Percentiles rank a stretch among this genome's conserved stretches.
These are phyloP conservation scores for Rhododendron vialii DNA, from an alignment of 148 eudicot genomes.

Conservation along the genomic window DNA sequence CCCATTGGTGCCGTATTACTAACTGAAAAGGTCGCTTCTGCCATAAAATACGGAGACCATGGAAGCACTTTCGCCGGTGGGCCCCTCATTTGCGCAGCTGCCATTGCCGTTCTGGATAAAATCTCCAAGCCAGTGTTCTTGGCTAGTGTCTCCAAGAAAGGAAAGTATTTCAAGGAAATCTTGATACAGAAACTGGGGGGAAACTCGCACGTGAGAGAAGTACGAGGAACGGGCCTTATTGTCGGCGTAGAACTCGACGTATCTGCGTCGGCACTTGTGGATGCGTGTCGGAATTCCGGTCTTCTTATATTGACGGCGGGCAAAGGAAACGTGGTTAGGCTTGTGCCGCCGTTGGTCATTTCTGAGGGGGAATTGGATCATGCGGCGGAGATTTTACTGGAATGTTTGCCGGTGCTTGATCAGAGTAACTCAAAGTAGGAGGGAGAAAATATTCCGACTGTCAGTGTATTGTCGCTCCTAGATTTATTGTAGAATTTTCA, in stretches of 20 bases:
- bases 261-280: conserved; percentile 58
- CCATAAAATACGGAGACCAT: conserved; percentile 74
- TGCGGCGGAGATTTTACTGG: conserved; percentile 51
- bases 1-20: conserved; percentile 86
- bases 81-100: conserved; percentile 77
- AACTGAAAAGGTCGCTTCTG: conserved; percentile 55
- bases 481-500: background rate
- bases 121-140: conserved; percentile 59
- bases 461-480: background rate
- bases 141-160: conserved; percentile 58
- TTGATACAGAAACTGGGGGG: conserved; percentile 47
- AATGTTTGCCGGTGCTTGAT: conserved; percentile 71
- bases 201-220: conserved; percentile 67
- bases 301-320: conserved; percentile 85
- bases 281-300: conserved; percentile 64
- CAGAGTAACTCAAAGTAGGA: conserved; percentile 12
- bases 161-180: conserved; percentile 48
- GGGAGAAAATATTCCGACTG: background rate
- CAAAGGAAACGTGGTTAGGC: conserved; percentile 76
- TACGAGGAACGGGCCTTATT: conserved; percentile 74
- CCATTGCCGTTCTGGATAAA: conserved; percentile 59
- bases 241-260: conserved; percentile 78
- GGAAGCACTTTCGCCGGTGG: conserved; percentile 97
- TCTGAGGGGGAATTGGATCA: conserved; percentile 60
- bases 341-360: conserved; percentile 84